Conservation (phyloP, 257 asterid genomes). For the Solanum dulcamara region DNA sequence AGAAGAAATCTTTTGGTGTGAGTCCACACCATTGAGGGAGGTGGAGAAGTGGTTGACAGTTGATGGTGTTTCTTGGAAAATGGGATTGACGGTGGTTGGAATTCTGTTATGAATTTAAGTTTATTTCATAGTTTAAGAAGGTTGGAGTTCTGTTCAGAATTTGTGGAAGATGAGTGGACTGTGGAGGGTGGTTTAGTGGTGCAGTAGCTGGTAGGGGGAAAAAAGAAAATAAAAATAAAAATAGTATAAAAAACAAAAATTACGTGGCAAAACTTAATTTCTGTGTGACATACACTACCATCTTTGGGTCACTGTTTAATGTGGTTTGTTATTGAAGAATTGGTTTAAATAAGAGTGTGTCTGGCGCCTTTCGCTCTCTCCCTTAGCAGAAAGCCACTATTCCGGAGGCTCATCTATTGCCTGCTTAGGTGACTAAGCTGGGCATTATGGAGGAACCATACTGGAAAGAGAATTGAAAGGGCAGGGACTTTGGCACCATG, state of each 20-base stretch:
- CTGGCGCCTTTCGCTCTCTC: neutral
- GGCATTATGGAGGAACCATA: neutral
- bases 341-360: neutral
- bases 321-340: neutral
- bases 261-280: neutral
- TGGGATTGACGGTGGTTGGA: neutral
- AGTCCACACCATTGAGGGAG: neutral
- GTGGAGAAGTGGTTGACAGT: neutral
- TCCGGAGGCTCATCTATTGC: neutral
- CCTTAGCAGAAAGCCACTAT: neutral
- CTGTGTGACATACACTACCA: neutral
- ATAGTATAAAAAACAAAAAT: neutral
- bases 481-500: neutral
- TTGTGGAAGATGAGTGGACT: neutral
- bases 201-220: neutral
- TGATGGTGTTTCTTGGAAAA: neutral
- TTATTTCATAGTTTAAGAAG: neutral
- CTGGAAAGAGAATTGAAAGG: neutral
- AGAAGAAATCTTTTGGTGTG: neutral
- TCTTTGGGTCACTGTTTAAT: neutral
- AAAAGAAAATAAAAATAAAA: neutral
- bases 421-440: neutral
- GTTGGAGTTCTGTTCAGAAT: neutral
- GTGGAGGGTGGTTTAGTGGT: neutral
- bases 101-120: neutral